Evolutionary conservation across 1,139 yeast genomes (phyloP).

Genomic region (Keqinozyma sinolaborantium): DNA sequence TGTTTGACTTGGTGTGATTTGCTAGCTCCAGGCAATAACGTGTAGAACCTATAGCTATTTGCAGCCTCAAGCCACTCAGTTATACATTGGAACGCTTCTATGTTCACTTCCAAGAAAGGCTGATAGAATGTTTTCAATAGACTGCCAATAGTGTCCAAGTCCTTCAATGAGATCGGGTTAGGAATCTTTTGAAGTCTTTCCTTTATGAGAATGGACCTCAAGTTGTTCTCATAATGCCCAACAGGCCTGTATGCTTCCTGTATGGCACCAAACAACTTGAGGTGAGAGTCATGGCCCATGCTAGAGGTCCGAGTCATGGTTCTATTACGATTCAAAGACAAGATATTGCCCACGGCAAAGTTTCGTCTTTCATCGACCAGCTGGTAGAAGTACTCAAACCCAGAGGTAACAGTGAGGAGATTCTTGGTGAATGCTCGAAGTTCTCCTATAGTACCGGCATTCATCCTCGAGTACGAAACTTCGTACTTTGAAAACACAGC

Average conservation of each 20-base stretch:
- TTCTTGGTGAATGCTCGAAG: constrained; percentile 22
- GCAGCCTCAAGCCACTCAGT: constrained; percentile 28
- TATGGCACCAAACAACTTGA: constrained; percentile 20
- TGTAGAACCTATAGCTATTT: constrained; percentile 23
- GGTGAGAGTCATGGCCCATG: constrained; percentile 16
- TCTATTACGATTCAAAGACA: constrained; percentile 14
- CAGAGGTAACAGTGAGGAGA: constrained; percentile 20
- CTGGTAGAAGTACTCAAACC: constrained; percentile 30
- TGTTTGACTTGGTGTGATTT: constrained; percentile 9
- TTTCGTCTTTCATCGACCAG: constrained; percentile 22
- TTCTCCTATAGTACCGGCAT: constrained; percentile 25
- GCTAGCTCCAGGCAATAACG: constrained; percentile 9
- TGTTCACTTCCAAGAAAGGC: constrained; percentile 16
- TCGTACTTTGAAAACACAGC: constrained; percentile 21
- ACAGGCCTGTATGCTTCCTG: constrained; percentile 29
- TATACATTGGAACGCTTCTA: constrained; percentile 15
- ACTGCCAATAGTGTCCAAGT: constrained; percentile 24
- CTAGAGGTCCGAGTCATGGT: constrained; percentile 13
- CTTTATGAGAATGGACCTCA: constrained; percentile 18
- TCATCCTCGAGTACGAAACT: constrained; percentile 26
- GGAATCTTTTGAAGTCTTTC: constrained; percentile 17
- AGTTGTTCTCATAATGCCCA: constrained; percentile 25
- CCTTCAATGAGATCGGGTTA: constrained; percentile 13
- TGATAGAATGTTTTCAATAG: constrained; percentile 16
- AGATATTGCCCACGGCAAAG: constrained; percentile 13